phyloP scores from a whole-genome alignment of 192 early-diverging fungal species.

The Spinellus fusiger region DNA sequence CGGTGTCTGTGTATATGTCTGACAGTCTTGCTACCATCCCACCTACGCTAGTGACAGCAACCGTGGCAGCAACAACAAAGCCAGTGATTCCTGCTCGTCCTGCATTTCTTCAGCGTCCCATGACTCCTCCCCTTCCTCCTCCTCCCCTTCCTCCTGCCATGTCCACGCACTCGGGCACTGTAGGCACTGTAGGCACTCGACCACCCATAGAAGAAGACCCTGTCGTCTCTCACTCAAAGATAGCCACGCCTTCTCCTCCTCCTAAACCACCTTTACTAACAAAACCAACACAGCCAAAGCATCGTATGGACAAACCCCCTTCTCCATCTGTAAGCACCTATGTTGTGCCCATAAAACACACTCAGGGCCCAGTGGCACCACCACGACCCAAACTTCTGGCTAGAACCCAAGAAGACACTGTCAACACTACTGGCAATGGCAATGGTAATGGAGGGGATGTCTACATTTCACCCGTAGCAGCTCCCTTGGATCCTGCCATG shows the following conservation, averaged over 20 bases:
- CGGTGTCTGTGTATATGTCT: slow-evolving; percentile 6
- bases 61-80: not conserved
- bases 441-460: too few species aligned
- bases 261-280: slow-evolving; percentile 10
- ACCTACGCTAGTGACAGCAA: not conserved
- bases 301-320: not conserved
- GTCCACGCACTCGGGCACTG: too few species aligned
- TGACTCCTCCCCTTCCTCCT: not conserved
- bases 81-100: not conserved
- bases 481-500: slow-evolving; percentile 28
- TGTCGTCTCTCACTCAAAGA: too few species aligned
- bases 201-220: too few species aligned
- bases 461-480: slow-evolving; percentile 24
- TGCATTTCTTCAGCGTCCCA: not conserved
- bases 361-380: slow-evolving; percentile 10
- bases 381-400: slow-evolving; percentile 5
- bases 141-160: not conserved
- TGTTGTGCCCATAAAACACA: too few species aligned
- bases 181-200: not conserved
- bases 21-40: not conserved
- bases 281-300: not conserved
- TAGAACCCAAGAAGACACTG: not conserved
- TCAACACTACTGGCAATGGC: too few species aligned
- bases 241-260: slow-evolving; percentile 17
- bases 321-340: too few species aligned